Evolutionary conservation across 2,329 filamentous ascomycete genomes (phyloP), one percentile per base, ranked within the genome.

Genomic region (Alternaria sp.): DNA sequence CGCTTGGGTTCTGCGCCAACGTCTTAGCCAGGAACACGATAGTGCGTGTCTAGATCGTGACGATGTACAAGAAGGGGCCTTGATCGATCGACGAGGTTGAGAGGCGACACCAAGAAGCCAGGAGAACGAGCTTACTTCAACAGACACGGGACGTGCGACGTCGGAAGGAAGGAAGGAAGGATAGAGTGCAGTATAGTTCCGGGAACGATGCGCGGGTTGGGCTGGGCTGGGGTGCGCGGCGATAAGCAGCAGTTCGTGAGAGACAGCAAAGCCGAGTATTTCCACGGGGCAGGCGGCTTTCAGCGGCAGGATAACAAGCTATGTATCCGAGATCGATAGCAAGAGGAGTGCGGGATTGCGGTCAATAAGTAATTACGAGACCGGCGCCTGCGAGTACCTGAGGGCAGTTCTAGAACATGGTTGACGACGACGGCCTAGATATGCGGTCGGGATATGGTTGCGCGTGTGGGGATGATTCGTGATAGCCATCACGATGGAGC

Each of bases 1-100:
- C 76, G 67, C 68, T 62, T 71, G 20, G 60, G 61, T 67, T 72
- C 75, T 77, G 71, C 71, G 64, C 66, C 71, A 69, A 74, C 61
- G 60, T 61, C 64, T 79, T 78, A 79, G 77, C 78, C 71, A 76
- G 72, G 75, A 71, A 78, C 70, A 64, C 57, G 50, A 43, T 37
- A 66, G 45, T 56, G 51, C 15, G 37, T 45, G 41, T 53, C 59
- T 50, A 58, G 33, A 23, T 20, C 23, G 26, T 20, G 33, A 46
- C 20, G 30, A 41, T 26, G 23, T 43, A 30, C 50, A 60, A 58
- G 57, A 51, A 58, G 15, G 51, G 33, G 21, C 18, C 41, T 45
- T 28, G 49, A 37, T 37, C 18, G 49, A 51, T 51, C 18, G 49
- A 51, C 28, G 12, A 51, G 49, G 28, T 33, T 28, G 26, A 53